phyloP scores from a whole-genome alignment of 768 basidiomycete genomes.

The Collybia mongolica region DNA sequence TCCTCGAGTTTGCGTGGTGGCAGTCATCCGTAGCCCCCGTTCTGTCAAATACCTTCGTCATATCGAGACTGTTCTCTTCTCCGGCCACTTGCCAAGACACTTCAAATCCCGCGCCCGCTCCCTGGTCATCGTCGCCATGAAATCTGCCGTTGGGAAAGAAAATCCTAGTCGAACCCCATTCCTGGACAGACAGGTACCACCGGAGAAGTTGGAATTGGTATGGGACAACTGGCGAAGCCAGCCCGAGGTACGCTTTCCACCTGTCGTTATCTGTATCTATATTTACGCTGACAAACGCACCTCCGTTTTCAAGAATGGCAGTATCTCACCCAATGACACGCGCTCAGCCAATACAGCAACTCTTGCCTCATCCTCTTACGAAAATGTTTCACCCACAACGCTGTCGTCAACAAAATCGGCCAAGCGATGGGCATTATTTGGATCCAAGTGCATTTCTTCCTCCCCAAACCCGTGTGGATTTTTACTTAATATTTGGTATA shows the following conservation, averaged over 20 bases:
- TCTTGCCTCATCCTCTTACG: not conserved
- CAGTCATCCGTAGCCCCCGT: no score
- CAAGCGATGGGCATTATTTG: slow-evolving; percentile 8
- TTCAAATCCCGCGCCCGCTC: no score
- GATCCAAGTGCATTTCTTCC: not conserved
- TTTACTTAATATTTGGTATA: not conserved
- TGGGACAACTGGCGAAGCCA: slow-evolving; percentile 8
- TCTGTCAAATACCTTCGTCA: no score
- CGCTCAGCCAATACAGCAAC: not conserved
- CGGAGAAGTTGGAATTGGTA: slow-evolving; percentile 8
- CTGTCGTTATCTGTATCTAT: not conserved
- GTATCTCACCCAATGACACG: not conserved
- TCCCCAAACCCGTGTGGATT: no score
- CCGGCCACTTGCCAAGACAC: no score
- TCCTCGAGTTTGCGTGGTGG: no score
- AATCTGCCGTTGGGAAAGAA: not conserved
- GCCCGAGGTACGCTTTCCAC: slow-evolving; percentile 1
- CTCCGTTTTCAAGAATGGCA: not conserved
- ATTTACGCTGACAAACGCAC: not conserved
- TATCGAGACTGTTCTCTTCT: no score
- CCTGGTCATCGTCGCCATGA: not conserved
- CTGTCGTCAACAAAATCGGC: not conserved
- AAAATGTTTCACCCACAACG: not conserved
- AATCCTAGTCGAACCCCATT: not conserved
- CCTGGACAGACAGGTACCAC: slow-evolving; percentile 2